A percentile compares a stretch with the other conserved stretches of the same genome.
Conservation (phyloP, 768 basidiomycete genomes). For the Daedaleopsis nitida region DNA sequence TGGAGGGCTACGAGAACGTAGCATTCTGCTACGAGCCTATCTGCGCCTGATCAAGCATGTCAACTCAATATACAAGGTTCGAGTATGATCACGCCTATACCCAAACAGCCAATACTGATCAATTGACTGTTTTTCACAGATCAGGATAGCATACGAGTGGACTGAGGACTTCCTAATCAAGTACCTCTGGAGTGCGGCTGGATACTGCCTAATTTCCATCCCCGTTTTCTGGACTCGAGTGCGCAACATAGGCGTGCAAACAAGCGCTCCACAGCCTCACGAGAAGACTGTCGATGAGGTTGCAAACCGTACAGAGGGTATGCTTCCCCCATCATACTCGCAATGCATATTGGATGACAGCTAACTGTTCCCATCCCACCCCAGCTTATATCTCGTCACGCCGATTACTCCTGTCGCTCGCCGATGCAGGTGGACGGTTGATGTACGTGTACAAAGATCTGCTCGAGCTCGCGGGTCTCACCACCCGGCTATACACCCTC, state of each 20-base stretch:
- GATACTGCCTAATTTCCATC: constrained; percentile 89
- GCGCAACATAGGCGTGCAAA: constrained; percentile 31
- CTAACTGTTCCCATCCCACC: neutral
- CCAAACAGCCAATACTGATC: neutral
- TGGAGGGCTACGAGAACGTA: constrained; percentile 80
- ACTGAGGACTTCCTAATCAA: constrained; percentile 98
- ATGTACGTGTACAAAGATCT: constrained; percentile 98
- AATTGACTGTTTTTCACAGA: constrained; percentile 41
- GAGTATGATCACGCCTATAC: too few relatives aligned
- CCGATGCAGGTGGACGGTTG: constrained; percentile 91
- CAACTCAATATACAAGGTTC: constrained; percentile 87
- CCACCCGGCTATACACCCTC: constrained; percentile 85
- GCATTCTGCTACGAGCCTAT: constrained; percentile 80
- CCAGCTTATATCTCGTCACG: constrained; percentile 91
- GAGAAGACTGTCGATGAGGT: constrained; percentile 35
- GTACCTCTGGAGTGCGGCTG: constrained; percentile 92
- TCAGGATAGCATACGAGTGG: constrained; percentile 91
- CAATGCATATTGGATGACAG: too few relatives aligned
- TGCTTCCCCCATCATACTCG: constrained; percentile 7
- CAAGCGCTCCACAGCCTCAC: constrained; percentile 7
- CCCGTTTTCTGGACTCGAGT: constrained; percentile 77
- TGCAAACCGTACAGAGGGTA: constrained; percentile 54
- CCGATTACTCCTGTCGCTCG: constrained; percentile 87
- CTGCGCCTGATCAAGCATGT: constrained; percentile 82
- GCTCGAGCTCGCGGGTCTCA: constrained; percentile 92